These are phyloP conservation scores for Aspergillus sp. DNA, from an alignment of 2,329 filamentous ascomycete species.

Conservation along the genomic window DNA sequence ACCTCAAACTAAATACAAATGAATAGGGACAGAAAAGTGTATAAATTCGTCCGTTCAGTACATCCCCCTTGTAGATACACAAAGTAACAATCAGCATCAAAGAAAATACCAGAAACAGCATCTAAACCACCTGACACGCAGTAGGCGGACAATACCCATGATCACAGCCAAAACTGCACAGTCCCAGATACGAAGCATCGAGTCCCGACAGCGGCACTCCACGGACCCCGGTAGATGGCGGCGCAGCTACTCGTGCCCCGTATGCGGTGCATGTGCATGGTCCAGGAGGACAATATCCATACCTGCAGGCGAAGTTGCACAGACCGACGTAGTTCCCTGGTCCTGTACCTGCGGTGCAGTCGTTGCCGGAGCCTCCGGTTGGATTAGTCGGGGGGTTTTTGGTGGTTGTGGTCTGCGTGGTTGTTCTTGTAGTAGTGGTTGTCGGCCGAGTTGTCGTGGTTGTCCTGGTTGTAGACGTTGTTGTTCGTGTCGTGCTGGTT, in stretches of 20 bases:
- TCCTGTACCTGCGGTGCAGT: slow-evolving; percentile 29
- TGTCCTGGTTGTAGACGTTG: neutral
- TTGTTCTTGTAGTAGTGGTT: neutral
- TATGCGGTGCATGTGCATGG: slow-evolving; percentile 31
- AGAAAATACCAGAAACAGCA: neutral
- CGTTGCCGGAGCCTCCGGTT: slow-evolving; percentile 13
- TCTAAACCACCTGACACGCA: slow-evolving; percentile 15
- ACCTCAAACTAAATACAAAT: too few species aligned
- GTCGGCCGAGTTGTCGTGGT: neutral
- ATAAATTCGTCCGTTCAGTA: too few species aligned
- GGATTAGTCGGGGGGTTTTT: neutral
- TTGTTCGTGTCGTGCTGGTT: neutral
- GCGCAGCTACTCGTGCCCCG: slow-evolving; percentile 22
- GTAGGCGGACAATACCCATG: slow-evolving; percentile 48
- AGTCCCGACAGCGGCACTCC: slow-evolving; percentile 22
- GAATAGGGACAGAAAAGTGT: too few species aligned
- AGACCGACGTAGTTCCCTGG: slow-evolving; percentile 30
- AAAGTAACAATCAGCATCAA: too few species aligned
- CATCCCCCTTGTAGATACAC: too few species aligned
- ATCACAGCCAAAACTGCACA: slow-evolving; percentile 50
- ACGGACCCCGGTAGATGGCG: slow-evolving; percentile 22
- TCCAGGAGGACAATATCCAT: slow-evolving; percentile 31
- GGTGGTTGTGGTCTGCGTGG: neutral
- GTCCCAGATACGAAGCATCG: slow-evolving; percentile 41
- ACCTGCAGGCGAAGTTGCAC: slow-evolving; percentile 31